Percentiles rank a stretch among this genome's conserved stretches.
These are phyloP conservation scores for Ganoderma sinense DNA, from an alignment of 1,284 basidiomycete genomes.

Conservation along the genomic window DNA sequence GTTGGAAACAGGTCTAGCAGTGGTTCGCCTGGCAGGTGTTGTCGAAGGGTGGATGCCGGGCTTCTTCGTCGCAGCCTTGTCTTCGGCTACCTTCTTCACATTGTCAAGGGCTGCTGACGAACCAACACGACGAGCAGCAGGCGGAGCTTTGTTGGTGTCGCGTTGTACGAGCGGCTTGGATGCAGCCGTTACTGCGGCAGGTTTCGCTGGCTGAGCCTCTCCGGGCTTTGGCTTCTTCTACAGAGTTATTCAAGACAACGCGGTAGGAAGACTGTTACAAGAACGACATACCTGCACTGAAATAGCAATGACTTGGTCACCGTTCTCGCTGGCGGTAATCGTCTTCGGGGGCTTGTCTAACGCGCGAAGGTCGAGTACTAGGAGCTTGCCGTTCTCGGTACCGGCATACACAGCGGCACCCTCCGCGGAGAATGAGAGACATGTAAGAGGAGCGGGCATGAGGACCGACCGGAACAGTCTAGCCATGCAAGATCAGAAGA, in stretches of 20 bases:
- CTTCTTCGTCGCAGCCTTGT: constrained; percentile 17
- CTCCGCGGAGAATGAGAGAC: constrained; percentile 70
- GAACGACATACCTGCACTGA: constrained; percentile 57
- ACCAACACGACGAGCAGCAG: constrained; percentile 18
- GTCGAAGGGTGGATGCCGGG: constrained; percentile 8
- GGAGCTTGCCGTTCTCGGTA: constrained; percentile 65
- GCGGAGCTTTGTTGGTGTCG: constrained; percentile 34
- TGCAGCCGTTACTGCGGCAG: constrained; percentile 12
- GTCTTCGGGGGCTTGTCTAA: constrained; percentile 67
- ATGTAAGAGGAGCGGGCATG: constrained; percentile 59
- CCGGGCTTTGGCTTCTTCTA: constrained; percentile 39
- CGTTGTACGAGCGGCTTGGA: constrained; percentile 35
- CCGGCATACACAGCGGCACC: constrained; percentile 71
- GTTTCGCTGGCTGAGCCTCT: constrained; percentile 27
- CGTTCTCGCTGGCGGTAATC: constrained; percentile 56
- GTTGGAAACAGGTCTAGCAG: constrained; percentile 21
- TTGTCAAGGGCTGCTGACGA: constrained; percentile 7
- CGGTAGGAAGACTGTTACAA: neutral
- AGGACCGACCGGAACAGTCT: constrained; percentile 65
- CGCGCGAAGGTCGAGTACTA: constrained; percentile 67
- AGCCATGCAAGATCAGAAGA: neutral
- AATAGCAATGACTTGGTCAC: constrained; percentile 57
- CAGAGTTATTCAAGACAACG: neutral
- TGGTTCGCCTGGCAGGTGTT: constrained; percentile 26
- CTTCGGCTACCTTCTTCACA: constrained; percentile 24